phyloP scores from a whole-genome alignment of 495 filamentous ascomycete species.

The Terfezia claveryi region DNA sequence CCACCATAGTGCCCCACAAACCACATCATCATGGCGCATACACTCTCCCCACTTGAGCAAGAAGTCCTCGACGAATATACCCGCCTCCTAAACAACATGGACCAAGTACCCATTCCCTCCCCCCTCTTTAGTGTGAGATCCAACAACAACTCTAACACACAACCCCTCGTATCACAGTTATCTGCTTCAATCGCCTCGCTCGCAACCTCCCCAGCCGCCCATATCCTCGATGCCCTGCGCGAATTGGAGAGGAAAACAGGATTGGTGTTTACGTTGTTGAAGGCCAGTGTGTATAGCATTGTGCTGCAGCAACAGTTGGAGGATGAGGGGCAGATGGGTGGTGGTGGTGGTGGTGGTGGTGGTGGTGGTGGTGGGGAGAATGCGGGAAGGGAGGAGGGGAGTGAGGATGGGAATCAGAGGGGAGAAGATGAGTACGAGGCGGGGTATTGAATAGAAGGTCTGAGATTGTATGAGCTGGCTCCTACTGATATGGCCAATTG shows the following conservation, averaged over 20 bases:
- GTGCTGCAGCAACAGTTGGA: conserved; percentile 73
- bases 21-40: background rate
- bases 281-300: conserved; percentile 96
- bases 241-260: conserved; percentile 83
- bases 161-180: conserved; percentile 15
- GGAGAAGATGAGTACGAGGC: conserved; percentile 1
- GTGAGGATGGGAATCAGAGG: conserved; percentile 22
- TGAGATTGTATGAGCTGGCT: background rate
- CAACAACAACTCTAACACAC: conserved; percentile 12
- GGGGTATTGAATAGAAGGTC: background rate
- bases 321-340: conserved; percentile 6
- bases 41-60: conserved; percentile 60
- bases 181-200: conserved; percentile 40
- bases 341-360: conserved; percentile 14
- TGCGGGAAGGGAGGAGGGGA: conserved; percentile 13
- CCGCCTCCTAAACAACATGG: conserved; percentile 69
- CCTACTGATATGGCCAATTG: too few relatives aligned
- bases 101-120: conserved; percentile 38
- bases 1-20: too few relatives aligned
- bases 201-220: conserved; percentile 39
- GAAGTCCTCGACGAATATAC: conserved; percentile 88
- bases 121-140: conserved; percentile 11
- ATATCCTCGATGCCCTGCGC: conserved; percentile 63
- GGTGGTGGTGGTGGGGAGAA: conserved; percentile 21
- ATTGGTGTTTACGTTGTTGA: conserved; percentile 80